These are phyloP conservation scores for Volvox africanus DNA, from an alignment of 139 green algal species.

Conservation along the genomic window DNA sequence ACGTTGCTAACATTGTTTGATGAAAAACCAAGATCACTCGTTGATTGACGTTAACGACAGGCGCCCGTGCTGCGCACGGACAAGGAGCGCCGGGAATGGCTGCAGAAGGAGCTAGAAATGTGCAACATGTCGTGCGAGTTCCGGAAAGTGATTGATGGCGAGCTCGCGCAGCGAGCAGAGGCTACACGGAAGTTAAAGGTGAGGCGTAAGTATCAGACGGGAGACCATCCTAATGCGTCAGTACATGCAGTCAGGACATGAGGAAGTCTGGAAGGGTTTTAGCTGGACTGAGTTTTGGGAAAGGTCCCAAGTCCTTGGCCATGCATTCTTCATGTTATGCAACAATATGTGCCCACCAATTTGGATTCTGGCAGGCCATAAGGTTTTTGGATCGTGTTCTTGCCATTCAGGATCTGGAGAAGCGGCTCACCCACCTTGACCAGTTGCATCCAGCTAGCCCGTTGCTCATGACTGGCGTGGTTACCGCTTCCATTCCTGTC, in stretches of 20 bases:
- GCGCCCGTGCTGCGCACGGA: conserved; percentile 82
- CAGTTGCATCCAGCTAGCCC: conserved; percentile 63
- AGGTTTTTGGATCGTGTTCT: too few species aligned
- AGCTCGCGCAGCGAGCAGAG: conserved; percentile 76
- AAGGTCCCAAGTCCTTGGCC: too few species aligned
- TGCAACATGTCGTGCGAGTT: conserved; percentile 69
- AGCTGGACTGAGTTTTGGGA: too few species aligned
- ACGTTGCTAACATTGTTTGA: too few species aligned
- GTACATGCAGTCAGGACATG: too few species aligned
- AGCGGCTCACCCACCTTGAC: conserved; percentile 68
- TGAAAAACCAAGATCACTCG: too few species aligned
- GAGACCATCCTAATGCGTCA: too few species aligned
- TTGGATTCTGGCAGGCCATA: too few species aligned
- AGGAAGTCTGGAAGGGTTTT: too few species aligned
- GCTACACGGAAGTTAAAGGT: conserved; percentile 46
- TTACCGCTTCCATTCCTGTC: background rate
- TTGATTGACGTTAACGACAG: background rate
- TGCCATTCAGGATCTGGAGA: conserved; percentile 67
- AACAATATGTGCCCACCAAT: too few species aligned
- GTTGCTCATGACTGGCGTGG: conserved; percentile 38
- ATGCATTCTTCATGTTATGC: too few species aligned
- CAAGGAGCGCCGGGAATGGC: conserved; percentile 75
- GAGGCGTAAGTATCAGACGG: background rate
- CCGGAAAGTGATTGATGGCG: conserved; percentile 81
- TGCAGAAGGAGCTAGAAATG: conserved; percentile 85